Evolutionary conservation across 2,329 filamentous ascomycete species (phyloP).

Genomic region (Sclerotinia sclerotiorum): DNA sequence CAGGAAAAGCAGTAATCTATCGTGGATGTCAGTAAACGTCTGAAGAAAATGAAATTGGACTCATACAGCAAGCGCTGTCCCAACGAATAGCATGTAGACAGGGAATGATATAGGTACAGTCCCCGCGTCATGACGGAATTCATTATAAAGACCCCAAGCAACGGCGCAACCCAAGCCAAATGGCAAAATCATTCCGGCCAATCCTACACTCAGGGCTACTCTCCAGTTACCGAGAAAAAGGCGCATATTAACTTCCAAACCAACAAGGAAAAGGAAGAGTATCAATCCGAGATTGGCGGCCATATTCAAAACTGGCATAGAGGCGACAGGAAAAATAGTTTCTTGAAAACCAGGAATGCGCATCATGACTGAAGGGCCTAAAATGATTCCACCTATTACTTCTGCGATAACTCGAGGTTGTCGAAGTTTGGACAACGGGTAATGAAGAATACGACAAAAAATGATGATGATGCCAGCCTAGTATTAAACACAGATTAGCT

Average conservation of each 20-base stretch:
- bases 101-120: slow-evolving; percentile 60
- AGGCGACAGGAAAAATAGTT: slow-evolving; percentile 73
- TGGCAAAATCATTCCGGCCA: slow-evolving; percentile 77
- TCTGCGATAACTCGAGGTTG: slow-evolving; percentile 84
- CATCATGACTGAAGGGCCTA: slow-evolving; percentile 86
- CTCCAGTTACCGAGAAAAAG: slow-evolving; percentile 79
- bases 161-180: slow-evolving; percentile 81
- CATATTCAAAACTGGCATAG: slow-evolving; percentile 72
- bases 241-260: slow-evolving; percentile 80
- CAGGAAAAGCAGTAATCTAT: slow-evolving; percentile 81
- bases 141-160: slow-evolving; percentile 75
- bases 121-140: slow-evolving; percentile 56
- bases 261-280: slow-evolving; percentile 84
- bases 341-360: slow-evolving; percentile 75
- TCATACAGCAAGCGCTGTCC: slow-evolving; percentile 72
- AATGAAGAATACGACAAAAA: slow-evolving; percentile 72
- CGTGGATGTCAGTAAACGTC: background rate
- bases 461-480: slow-evolving; percentile 72
- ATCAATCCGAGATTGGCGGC: slow-evolving; percentile 83
- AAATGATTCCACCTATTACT: slow-evolving; percentile 78
- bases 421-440: slow-evolving; percentile 71
- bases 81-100: slow-evolving; percentile 75
- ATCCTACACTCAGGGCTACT: slow-evolving; percentile 72
- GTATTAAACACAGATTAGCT: slow-evolving; percentile 6
- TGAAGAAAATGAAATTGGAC: background rate